These are phyloP conservation scores for Tremellales sp. DNA, from an alignment of 1,284 basidiomycete genomes.

Conservation along the genomic window DNA sequence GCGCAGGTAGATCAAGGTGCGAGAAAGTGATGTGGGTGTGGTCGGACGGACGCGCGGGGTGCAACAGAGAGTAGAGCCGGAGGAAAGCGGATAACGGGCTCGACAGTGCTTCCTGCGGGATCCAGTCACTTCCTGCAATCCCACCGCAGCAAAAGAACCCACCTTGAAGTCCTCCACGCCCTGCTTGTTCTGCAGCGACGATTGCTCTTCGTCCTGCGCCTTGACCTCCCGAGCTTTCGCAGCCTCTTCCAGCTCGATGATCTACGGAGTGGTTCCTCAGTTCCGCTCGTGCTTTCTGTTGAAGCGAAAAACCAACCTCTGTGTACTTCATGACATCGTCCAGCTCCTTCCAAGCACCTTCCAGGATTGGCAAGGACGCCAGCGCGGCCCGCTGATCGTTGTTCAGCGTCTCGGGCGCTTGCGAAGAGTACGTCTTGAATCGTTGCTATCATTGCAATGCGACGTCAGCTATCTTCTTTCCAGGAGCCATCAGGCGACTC, in stretches of 20 bases:
- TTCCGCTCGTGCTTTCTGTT: background rate
- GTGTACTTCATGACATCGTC: constrained; percentile 73
- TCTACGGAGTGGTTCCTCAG: constrained; percentile 47
- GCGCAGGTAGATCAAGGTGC: constrained; percentile 40
- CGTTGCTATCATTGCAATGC: constrained; percentile 56
- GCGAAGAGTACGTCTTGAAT: constrained; percentile 63
- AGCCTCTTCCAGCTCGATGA: constrained; percentile 60
- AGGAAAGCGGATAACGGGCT: constrained; percentile 62
- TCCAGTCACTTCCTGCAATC: constrained; percentile 2
- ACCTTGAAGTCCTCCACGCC: constrained; percentile 63
- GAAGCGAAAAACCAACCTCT: constrained; percentile 56
- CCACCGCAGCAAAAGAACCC: constrained; percentile 19
- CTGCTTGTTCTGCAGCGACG: constrained; percentile 46
- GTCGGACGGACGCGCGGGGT: constrained; percentile 39
- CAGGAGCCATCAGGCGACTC: constrained; percentile 5
- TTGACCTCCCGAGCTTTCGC: constrained; percentile 57
- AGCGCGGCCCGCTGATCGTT: constrained; percentile 74
- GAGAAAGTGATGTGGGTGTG: constrained; percentile 47
- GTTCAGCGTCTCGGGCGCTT: constrained; percentile 66
- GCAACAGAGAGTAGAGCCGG: constrained; percentile 59
- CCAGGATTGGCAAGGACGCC: constrained; percentile 65
- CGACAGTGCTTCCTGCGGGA: constrained; percentile 41
- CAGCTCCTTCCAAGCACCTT: constrained; percentile 71
- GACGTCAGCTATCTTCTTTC: constrained; percentile 2
- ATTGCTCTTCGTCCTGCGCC: constrained; percentile 53